Conservation (phyloP, 176 grass and related monocot species). For the Pontederia paniculata region DNA sequence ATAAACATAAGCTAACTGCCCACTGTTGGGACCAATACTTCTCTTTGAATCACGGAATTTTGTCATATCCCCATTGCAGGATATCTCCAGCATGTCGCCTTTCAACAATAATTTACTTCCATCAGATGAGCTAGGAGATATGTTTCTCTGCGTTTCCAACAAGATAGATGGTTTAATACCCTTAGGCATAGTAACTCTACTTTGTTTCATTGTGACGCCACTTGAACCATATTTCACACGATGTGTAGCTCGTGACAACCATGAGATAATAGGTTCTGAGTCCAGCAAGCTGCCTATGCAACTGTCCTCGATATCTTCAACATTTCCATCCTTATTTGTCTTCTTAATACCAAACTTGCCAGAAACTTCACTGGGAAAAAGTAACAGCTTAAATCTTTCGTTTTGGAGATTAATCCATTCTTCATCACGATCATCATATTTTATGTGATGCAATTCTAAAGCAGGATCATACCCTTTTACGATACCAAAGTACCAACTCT, state of each 20-base stretch:
- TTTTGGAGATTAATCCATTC: constrained; percentile 97
- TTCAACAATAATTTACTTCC: constrained; percentile 14
- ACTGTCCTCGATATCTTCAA: constrained; percentile 29
- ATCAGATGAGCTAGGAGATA: constrained; percentile 4
- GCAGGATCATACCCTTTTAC: constrained; percentile 83
- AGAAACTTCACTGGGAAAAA: constrained; percentile 63
- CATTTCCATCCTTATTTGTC: constrained; percentile 19
- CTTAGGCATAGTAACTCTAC: constrained; percentile 13
- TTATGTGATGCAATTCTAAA: constrained; percentile 64
- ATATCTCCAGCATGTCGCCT: constrained; percentile 16
- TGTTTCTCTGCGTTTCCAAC: constrained; percentile 8
- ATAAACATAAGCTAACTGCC: constrained; percentile 60
- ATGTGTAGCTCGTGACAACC: constrained; percentile 31
- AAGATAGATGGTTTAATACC: constrained; percentile 3
- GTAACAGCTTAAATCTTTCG: constrained; percentile 87
- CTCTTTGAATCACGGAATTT: constrained; percentile 19
- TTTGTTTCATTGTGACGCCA: constrained; percentile 29
- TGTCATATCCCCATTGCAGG: constrained; percentile 8
- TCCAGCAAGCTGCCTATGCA: constrained; percentile 31
- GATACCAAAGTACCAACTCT: constrained; percentile 81
- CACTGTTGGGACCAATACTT: constrained; percentile 15
- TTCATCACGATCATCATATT: constrained; percentile 91
- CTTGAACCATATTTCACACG: constrained; percentile 30
- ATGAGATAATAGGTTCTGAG: constrained; percentile 53
- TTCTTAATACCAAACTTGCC: constrained; percentile 38